Evolutionary conservation across 2,329 filamentous ascomycete genomes (phyloP).

Genomic region (Ascochyta viciae-villosae): DNA sequence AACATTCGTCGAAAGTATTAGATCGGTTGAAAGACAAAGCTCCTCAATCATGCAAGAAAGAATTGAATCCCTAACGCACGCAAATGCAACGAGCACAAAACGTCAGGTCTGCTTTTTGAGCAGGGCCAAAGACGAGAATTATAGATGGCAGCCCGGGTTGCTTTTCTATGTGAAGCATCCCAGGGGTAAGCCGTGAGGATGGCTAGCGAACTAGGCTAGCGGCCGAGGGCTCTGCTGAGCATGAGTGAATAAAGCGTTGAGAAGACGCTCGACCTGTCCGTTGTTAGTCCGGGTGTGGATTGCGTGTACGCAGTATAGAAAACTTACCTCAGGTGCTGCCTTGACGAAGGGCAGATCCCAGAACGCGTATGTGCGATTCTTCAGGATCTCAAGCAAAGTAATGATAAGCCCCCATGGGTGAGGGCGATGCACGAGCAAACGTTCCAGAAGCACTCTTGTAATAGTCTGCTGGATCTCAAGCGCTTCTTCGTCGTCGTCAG

Average conservation of each 20-base stretch:
- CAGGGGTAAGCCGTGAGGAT: slow-evolving; percentile 8
- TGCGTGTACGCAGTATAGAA: slow-evolving; percentile 7
- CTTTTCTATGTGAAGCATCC: slow-evolving; percentile 1
- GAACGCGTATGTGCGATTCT: slow-evolving; percentile 90
- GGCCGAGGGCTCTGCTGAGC: slow-evolving; percentile 56
- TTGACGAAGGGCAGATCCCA: slow-evolving; percentile 94
- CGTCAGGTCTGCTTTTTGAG: slow-evolving; percentile 22
- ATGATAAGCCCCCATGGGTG: slow-evolving; percentile 96
- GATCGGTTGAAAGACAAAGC: slow-evolving; percentile 24
- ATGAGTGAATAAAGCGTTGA: slow-evolving; percentile 55
- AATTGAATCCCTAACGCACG: slow-evolving; percentile 37
- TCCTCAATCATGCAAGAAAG: slow-evolving; percentile 27
- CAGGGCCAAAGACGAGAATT: slow-evolving; percentile 24
- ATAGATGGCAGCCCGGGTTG: slow-evolving; percentile 8
- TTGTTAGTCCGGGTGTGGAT: slow-evolving; percentile 23
- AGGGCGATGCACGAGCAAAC: slow-evolving; percentile 85
- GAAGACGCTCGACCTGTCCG: slow-evolving; percentile 54
- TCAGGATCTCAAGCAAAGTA: slow-evolving; percentile 85
- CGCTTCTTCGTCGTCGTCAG: slow-evolving; percentile 65
- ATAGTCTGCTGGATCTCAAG: slow-evolving; percentile 91
- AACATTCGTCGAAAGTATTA: slow-evolving; percentile 26
- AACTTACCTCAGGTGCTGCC: slow-evolving; percentile 74
- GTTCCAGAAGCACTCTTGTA: slow-evolving; percentile 84
- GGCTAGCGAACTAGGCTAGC: slow-evolving; percentile 33
- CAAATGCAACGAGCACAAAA: slow-evolving; percentile 45